Evolutionary conservation across 2,329 filamentous ascomycete genomes (phyloP), one percentile per base, ranked within the genome.

Genomic region (Elsinoe fawcettii): DNA sequence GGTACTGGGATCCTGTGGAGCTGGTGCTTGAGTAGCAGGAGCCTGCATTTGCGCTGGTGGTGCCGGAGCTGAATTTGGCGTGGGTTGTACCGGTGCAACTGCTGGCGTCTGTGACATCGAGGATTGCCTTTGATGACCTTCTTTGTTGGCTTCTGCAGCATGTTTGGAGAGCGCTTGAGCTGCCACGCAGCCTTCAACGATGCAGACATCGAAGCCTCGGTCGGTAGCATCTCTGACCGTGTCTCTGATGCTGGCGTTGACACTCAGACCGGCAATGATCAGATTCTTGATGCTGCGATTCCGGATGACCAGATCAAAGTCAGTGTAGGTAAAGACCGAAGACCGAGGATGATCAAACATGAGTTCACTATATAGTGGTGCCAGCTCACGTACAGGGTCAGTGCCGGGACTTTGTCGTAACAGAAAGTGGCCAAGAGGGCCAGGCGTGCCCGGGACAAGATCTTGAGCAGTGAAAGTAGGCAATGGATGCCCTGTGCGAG

Each of bases 321-420:
- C 54, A 32, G 54, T 56, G 41, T 47, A 56, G 20, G 54, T 20
- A 18, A 56, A 56, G 18, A 46, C 54, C n/a, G 54, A 56, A 6
- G 54, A 49, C 5, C 43, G 39, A 11, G 54, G 43, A 18, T 56
- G 54, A 27, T 56, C 54, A 37, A 56, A 37, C 39, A 56, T 43
- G 39, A 56, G 37, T 27, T 56, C 54, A n/a, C 27, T 43, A 30
- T 56, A 56, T 6, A 37, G 20, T 3, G 54, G 54, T n/a, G 37
- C 39, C 18, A 56, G 43, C 30, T 56, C 54, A 18, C 16, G 37
- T 11, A 56, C 54, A 22, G 54, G 54, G 14, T 56, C 54, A n/a
- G 54, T 56, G 8, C 54, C 54, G 23, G 37, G 39, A 34, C 54
- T 56, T 16, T 36, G 27, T 6, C 54, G 54, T 5, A 56, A 20